Evolutionary conservation across 805 yeast species (phyloP).

Genomic region (Saitoella complicata): DNA sequence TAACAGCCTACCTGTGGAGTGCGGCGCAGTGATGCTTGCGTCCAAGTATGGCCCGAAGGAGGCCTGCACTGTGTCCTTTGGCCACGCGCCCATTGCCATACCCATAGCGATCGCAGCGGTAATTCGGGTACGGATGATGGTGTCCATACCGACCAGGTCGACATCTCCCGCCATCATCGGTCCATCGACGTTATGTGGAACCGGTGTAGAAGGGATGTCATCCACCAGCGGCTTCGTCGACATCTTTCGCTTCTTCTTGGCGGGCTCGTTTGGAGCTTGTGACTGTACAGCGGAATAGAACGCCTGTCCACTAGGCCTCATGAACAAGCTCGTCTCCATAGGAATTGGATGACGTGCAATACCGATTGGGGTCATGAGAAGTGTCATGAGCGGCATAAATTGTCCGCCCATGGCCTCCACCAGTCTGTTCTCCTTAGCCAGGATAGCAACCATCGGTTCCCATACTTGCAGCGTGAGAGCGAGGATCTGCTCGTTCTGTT

Average conservation of each 20-base stretch:
- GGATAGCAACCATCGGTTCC: constrained; percentile 28
- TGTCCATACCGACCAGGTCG: constrained; percentile 61
- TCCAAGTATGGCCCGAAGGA: neutral
- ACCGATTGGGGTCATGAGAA: constrained; percentile 89
- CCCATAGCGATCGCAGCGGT: constrained; percentile 69
- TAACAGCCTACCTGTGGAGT: constrained; percentile 67
- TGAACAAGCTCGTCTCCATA: constrained; percentile 58
- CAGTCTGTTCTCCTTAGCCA: constrained; percentile 16
- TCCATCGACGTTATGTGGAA: constrained; percentile 55
- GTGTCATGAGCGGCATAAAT: constrained; percentile 36
- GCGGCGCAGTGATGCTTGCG: constrained; percentile 26
- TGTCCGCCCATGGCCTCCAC: constrained; percentile 42
- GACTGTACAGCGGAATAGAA: constrained; percentile 10
- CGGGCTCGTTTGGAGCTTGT: no score
- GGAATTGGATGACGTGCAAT: constrained; percentile 73
- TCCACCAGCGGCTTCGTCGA: no score
- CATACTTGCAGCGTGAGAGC: constrained; percentile 49
- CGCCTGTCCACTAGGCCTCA: constrained; percentile 62
- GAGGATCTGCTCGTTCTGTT: constrained; percentile 65
- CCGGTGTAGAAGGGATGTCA: neutral
- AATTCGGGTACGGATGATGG: constrained; percentile 57
- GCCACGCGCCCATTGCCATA: constrained; percentile 19
- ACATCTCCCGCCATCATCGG: constrained; percentile 88
- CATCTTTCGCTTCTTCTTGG: no score
- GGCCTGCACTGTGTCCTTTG: constrained; percentile 6